Evolutionary conservation across 441 rosid species (phyloP).

Genomic region (Isatis lusitanica): DNA sequence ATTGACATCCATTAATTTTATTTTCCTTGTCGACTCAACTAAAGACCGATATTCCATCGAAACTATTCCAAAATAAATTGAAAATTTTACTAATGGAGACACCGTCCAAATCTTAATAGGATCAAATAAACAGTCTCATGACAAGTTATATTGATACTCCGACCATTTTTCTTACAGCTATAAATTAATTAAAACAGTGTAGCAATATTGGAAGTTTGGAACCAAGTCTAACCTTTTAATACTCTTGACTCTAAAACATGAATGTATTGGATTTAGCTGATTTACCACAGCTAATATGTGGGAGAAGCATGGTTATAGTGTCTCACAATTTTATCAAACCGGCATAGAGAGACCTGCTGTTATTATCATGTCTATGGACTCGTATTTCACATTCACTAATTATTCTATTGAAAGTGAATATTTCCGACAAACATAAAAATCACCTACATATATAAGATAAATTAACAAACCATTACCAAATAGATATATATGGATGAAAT

Average conservation of each 20-base stretch:
- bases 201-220: background rate
- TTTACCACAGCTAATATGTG: too few relatives aligned
- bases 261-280: background rate
- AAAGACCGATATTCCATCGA: background rate
- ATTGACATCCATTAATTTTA: conserved; percentile 4
- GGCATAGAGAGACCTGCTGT: too few relatives aligned
- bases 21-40: conserved; percentile 14
- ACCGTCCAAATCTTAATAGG: conserved; percentile 12
- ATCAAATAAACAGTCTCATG: background rate
- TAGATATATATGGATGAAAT: background rate
- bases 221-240: background rate
- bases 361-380: too few relatives aligned
- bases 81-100: background rate
- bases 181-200: background rate
- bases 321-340: too few relatives aligned
- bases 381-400: too few relatives aligned
- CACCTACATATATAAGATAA: too few relatives aligned
- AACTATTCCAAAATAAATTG: background rate
- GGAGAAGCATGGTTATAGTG: too few relatives aligned
- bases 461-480: too few relatives aligned
- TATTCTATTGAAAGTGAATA: too few relatives aligned
- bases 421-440: too few relatives aligned
- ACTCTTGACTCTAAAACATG: background rate
- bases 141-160: background rate
- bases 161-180: background rate